Percentiles rank a stretch among this genome's conserved stretches.
Evolutionary conservation across 2,329 filamentous ascomycete genomes (phyloP).

Genomic region (Neospermospora avenae): DNA sequence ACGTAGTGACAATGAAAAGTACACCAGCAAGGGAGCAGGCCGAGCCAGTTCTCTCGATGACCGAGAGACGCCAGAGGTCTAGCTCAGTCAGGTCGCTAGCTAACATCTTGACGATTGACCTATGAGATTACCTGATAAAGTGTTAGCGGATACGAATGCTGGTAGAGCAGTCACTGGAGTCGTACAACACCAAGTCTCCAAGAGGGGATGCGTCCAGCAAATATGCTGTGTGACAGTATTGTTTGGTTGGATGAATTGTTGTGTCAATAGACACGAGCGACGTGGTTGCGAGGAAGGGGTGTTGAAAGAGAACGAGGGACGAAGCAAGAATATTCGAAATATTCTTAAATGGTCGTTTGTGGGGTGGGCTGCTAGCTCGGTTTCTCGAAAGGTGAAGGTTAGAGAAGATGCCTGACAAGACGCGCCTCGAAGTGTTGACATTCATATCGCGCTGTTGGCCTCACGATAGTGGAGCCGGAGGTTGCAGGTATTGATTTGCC

Average conservation of each 20-base stretch:
- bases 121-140: background rate
- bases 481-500: background rate
- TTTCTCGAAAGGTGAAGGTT: background rate
- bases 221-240: background rate
- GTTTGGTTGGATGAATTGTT: background rate
- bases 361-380: background rate
- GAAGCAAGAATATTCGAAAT: background rate
- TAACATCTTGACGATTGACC: conserved; percentile 11
- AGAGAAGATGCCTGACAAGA: background rate
- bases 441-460: background rate
- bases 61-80: conserved; percentile 41
- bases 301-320: background rate
- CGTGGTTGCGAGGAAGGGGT: background rate
- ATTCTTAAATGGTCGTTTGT: background rate
- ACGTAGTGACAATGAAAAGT: conserved; percentile 69
- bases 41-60: conserved; percentile 66
- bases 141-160: background rate
- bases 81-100: conserved; percentile 6
- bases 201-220: background rate
- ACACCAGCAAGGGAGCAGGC: conserved; percentile 69
- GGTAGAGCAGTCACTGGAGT: background rate
- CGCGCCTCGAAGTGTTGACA: background rate
- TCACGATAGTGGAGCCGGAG: background rate
- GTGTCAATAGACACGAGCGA: background rate
- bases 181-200: too few species aligned